These are phyloP conservation scores for Podila epicladia DNA, from an alignment of 192 early-diverging fungal genomes.

Conservation along the genomic window DNA sequence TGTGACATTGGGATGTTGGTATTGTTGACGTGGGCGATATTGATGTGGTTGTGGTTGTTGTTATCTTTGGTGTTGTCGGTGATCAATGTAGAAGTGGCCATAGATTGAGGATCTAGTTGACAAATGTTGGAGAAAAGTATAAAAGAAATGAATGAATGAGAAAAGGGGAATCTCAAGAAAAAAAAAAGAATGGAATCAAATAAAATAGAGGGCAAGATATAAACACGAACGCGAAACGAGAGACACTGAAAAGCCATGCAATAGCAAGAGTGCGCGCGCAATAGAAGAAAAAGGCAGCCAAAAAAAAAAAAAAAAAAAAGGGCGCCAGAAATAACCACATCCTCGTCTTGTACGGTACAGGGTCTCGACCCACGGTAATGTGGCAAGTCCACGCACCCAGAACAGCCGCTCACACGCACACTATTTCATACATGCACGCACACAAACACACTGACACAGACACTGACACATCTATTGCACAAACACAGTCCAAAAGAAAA, in stretches of 20 bases:
- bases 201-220: background rate
- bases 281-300: too few species aligned
- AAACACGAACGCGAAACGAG: background rate
- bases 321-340: too few species aligned
- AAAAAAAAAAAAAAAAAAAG: too few species aligned
- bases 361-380: too few species aligned
- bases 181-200: background rate
- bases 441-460: background rate
- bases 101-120: background rate
- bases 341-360: too few species aligned
- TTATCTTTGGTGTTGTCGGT: background rate
- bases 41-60: background rate
- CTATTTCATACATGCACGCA: too few species aligned
- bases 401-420: too few species aligned
- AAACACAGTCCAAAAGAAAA: background rate
- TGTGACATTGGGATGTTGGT: background rate
- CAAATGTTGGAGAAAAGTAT: background rate
- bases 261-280: too few species aligned
- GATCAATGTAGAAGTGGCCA: background rate
- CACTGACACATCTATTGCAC: background rate
- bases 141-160: background rate
- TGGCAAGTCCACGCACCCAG: too few species aligned
- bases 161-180: background rate
- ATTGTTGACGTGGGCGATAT: background rate
- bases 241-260: background rate